These are phyloP conservation scores for Linum lewisii DNA, from an alignment of 345 rosid species.

Conservation along the genomic window DNA sequence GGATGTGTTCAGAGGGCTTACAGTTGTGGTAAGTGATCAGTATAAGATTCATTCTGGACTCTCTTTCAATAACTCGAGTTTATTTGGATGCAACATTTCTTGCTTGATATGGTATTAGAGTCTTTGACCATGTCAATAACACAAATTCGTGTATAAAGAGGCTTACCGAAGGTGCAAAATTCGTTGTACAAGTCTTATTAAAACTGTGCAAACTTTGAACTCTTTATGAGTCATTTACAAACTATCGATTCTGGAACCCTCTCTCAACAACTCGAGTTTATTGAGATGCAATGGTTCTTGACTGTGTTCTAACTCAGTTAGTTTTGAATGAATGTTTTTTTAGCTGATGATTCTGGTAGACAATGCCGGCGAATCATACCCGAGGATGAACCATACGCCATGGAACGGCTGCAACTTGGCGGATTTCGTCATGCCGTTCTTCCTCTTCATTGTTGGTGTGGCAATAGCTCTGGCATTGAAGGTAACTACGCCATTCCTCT, in stretches of 20 bases:
- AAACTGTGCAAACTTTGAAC: too few species aligned
- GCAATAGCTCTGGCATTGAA: constrained; percentile 63
- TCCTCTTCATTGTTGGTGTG: constrained; percentile 59
- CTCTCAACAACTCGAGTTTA: too few species aligned
- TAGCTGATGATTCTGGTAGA: constrained; percentile 60
- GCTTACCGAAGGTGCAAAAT: too few species aligned
- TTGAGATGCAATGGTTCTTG: too few species aligned
- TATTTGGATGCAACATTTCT: neutral
- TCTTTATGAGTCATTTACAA: too few species aligned
- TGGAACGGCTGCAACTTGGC: constrained; percentile 65
- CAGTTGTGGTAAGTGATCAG: constrained; percentile 31
- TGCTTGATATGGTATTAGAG: neutral
- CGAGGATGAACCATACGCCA: constrained; percentile 53
- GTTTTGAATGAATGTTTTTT: neutral
- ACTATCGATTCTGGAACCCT: too few species aligned
- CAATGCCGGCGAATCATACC: constrained; percentile 43
- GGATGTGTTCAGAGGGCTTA: constrained; percentile 61
- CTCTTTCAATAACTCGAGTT: too few species aligned
- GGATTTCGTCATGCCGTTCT: constrained; percentile 67
- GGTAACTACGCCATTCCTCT: constrained; percentile 18
- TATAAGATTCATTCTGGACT: too few species aligned
- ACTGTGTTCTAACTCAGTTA: too few species aligned
- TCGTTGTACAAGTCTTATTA: too few species aligned
- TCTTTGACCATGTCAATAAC: too few species aligned
- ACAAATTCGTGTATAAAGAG: too few species aligned